Base-by-base conservation (phyloP, 1,139 yeast genomes). In the Scheffersomyces quercinus region DNA sequence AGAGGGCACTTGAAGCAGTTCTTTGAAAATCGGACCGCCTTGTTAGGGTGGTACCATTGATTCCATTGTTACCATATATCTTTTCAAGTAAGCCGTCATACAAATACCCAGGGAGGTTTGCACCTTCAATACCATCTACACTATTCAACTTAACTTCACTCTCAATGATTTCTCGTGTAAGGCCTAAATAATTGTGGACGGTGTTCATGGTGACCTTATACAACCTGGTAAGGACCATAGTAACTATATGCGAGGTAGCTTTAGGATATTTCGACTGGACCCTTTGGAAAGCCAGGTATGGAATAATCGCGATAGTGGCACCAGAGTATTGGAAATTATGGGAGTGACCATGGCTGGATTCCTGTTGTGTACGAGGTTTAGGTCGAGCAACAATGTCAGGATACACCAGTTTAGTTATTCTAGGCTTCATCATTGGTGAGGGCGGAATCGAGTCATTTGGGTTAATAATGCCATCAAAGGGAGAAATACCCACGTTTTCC, bases 161-260 rank as follows among this genome's bases (percentile, higher is more conserved):
- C 44, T 85, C 83, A 53, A 88, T 78, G 33, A 93, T 83, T 55
- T 90, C 97, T 26, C 81, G 73, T 0, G 98, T 89, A 29, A 93
- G 67, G 0, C 96, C 97, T 41, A 93, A 70, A 60, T 93, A 93
- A 53, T 82, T 79, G 59, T 91, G 95, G 10, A 95, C 88, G 0
- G 97, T 88, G 58, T 86, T 93, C 66, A 91, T 83, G 0, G 98
- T 91, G 5, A 93, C 97, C 54, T 95, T 79, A 60, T 89, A 89
- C 45, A 93, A 73, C 49, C 96, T 78, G 1, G 96, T 85, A 49
- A 91, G 70, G 13, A 93, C 89, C 81, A 93, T 90, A 51, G 95
- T 96, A 7, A 93, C 95, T 37, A 93, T 91, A 62, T 91, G 97
- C 0, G 97, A 88, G 0, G 97, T 85, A 0, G 97, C 88, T 51